phyloP scores from a whole-genome alignment of 176 grass and related monocot genomes.

The bread wheat (Triticum aestivum) region IWGSC_CS_RefSeq_v2.1 NC_057813.1:489554049-489554548 shows the following conservation, averaged over 20 bases:
- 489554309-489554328: slow-evolving; percentile 70
- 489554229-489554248: slow-evolving; percentile 72
- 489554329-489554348: slow-evolving; percentile 67
- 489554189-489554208: slow-evolving; percentile 95
- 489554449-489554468: slow-evolving; percentile 75
- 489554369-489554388: slow-evolving; percentile 67
- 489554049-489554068: neutral
- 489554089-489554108: neutral
- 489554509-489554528: slow-evolving; percentile 67
- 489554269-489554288: slow-evolving; percentile 54
- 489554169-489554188: slow-evolving; percentile 37
- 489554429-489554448: slow-evolving; percentile 64
- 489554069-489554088: neutral
- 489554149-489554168: neutral
- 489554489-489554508: slow-evolving; percentile 45
- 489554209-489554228: slow-evolving; percentile 67
- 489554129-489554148: neutral
- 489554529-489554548: slow-evolving; percentile 68
- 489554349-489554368: slow-evolving; percentile 69
- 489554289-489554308: slow-evolving; percentile 54
- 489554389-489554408: slow-evolving; percentile 90
- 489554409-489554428: slow-evolving; percentile 80
- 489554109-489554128: neutral
- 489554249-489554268: slow-evolving; percentile 72
- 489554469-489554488: slow-evolving; percentile 44